A percentile compares a stretch with the other conserved stretches of the same genome.
Conservation (phyloP, 1,284 basidiomycete genomes). For the Pterula multifida region DNA sequence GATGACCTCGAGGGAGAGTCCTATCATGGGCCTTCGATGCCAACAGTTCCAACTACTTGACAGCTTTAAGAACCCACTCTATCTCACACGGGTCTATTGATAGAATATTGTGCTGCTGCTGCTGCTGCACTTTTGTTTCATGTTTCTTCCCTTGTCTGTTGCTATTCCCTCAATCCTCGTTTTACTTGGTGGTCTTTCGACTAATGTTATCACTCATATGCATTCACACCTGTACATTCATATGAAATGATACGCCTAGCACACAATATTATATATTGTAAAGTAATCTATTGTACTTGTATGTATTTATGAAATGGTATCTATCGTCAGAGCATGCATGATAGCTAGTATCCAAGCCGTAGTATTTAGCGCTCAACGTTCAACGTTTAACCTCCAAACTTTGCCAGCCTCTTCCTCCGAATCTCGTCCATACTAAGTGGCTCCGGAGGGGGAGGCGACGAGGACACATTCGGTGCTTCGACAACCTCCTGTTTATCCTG, state of each 20-base stretch:
- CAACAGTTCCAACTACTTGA: too few relatives aligned
- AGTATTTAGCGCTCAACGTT: not conserved
- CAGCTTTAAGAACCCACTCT: too few relatives aligned
- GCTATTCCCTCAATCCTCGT: too few relatives aligned
- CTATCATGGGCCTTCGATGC: too few relatives aligned
- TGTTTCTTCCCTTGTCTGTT: too few relatives aligned
- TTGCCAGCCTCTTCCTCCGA: conserved; percentile 60
- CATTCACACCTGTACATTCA: conserved; percentile 8
- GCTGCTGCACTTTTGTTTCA: too few relatives aligned
- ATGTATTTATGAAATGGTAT: not conserved
- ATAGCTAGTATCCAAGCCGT: not conserved
- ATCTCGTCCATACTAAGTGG: conserved; percentile 64
- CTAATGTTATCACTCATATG: too few relatives aligned
- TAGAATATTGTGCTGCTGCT: too few relatives aligned
- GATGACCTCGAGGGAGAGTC: not conserved
- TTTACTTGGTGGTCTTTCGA: too few relatives aligned
- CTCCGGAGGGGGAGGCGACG: conserved; percentile 17
- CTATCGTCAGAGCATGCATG: not conserved
- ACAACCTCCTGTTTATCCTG: conserved; percentile 13
- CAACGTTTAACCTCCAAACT: conserved; percentile 37
- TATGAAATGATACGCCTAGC: too few relatives aligned
- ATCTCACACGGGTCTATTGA: too few relatives aligned
- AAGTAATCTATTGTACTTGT: not conserved
- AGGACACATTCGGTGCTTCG: conserved; percentile 7
- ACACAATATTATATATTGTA: not conserved